Conservation (phyloP, 2,329 filamentous ascomycete species). For the Dactylellina parvicollis region DNA sequence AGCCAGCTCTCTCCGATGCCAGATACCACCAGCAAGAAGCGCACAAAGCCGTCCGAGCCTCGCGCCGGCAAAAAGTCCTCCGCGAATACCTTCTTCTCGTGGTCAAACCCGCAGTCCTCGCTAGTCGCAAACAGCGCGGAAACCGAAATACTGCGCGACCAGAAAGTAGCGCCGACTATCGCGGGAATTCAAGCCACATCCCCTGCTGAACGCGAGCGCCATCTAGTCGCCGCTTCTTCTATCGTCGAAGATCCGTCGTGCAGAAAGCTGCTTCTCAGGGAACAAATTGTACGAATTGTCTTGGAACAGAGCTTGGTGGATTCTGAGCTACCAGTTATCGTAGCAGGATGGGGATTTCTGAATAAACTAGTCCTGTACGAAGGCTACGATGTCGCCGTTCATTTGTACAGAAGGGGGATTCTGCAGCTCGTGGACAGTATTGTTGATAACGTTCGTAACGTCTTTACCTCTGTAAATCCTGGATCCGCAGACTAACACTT, state of each 20-base stretch:
- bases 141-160: constrained; percentile 65
- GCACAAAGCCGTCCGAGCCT: constrained; percentile 38
- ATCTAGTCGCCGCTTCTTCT: constrained; percentile 70
- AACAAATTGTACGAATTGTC: constrained; percentile 72
- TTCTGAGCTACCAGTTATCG: constrained; percentile 70
- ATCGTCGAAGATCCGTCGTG: constrained; percentile 69
- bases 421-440: constrained; percentile 64
- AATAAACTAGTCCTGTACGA: constrained; percentile 71
- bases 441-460: constrained; percentile 66
- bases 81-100: constrained; percentile 27
- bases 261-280: constrained; percentile 72
- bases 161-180: constrained; percentile 72
- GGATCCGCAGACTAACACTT: neutral
- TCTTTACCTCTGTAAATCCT: neutral
- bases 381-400: constrained; percentile 73
- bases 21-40: constrained; percentile 21
- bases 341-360: constrained; percentile 75
- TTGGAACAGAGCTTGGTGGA: constrained; percentile 74
- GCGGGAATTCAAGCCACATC: constrained; percentile 70
- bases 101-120: constrained; percentile 10
- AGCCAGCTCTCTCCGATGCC: neutral
- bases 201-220: constrained; percentile 69
- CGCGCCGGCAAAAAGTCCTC: constrained; percentile 32
- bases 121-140: constrained; percentile 31
- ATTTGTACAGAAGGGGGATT: constrained; percentile 71